Evolutionary conservation across 495 filamentous ascomycete species (phyloP), one percentile per base, ranked within the genome.

Genomic region (Neurospora intermedia): DNA sequence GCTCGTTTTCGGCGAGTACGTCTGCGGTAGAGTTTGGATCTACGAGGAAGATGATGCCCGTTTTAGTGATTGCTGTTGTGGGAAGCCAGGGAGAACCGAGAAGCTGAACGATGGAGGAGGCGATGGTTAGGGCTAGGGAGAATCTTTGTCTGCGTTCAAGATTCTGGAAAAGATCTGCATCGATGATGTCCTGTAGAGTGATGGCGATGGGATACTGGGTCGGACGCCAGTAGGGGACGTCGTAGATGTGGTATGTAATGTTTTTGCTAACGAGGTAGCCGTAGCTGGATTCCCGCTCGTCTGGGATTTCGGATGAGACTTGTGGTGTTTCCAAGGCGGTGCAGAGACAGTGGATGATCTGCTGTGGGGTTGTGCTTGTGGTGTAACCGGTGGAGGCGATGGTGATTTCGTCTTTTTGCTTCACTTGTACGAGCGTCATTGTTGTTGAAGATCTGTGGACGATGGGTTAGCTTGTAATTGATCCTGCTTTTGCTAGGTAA

Each of bases 81-180:
- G 76, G 69, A 3, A 79, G 69, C 77, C 77, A 79, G 4, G 78
- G 75, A 0, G 75, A 74, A 4, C 71, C 72, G 2, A 77, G 72
- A 0, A 79, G 70, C 6, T 79, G 77, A 0, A 79, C 48, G 46
- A 77, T 75, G 15, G 78, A 74, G 15, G 76, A 78, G 4, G 76
- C 77, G 7, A 78, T 13, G 16, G 48, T 74, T 0, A 78, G 42
- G 6, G 77, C 74, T 2, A 78, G 41, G 0, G 35, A 31, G 18
- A 73, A 76, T 13, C 75, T 69, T 4, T 77, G 62, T 40, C 31
- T 69, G 15, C 77, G 77, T 10, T 69, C 72, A 0, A 72, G 73
- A 2, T 3, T n/a, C 10, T 45, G 70, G 27, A 42, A 43, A 0
- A 74, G 70, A 2, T 72, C 20, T 6, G 71, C 74, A 6, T 46